Conservation (phyloP, 805 yeast genomes). For the Metschnikowia cerradonensis region DNA sequence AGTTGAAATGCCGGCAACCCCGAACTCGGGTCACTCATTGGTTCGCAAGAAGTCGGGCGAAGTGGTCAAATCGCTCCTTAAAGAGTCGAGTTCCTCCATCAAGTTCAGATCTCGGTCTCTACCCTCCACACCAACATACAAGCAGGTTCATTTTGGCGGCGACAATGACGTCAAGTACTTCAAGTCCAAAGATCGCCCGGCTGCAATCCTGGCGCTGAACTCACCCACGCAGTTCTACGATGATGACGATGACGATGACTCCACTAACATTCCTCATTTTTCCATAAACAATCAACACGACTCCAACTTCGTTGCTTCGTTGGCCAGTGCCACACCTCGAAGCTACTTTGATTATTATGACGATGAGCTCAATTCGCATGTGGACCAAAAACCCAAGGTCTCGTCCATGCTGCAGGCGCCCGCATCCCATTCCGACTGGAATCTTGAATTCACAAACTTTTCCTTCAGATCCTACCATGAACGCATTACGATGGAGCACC, state of each 20-base stretch:
- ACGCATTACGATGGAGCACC: slow-evolving; percentile 9
- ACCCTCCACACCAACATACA: slow-evolving; percentile 53
- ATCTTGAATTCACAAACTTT: slow-evolving; percentile 39
- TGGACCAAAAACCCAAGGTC: slow-evolving; percentile 8
- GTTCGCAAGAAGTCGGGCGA: slow-evolving; percentile 74
- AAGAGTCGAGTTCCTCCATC: slow-evolving; percentile 34
- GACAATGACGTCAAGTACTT: slow-evolving; percentile 68
- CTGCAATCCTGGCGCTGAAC: slow-evolving; percentile 64
- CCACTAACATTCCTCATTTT: slow-evolving; percentile 12
- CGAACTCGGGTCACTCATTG: slow-evolving; percentile 20
- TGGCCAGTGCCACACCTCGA: slow-evolving; percentile 2
- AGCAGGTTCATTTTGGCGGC: slow-evolving; percentile 78
- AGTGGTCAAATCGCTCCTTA: slow-evolving; percentile 62
- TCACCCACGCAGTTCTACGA: slow-evolving; percentile 44
- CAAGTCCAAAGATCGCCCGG: slow-evolving; percentile 68
- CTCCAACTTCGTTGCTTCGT: slow-evolving; percentile 6
- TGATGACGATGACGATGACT: slow-evolving; percentile 19
- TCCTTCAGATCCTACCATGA: slow-evolving; percentile 45
- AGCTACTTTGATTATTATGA: slow-evolving; percentile 17
- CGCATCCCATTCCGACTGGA: slow-evolving; percentile 35
- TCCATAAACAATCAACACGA: slow-evolving; percentile 21
- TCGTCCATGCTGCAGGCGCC: slow-evolving; percentile 17
- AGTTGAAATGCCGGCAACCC: background rate
- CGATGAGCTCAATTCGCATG: slow-evolving; percentile 17
- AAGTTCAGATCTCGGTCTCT: slow-evolving; percentile 32